Evolutionary conservation across 2,329 filamentous ascomycete genomes (phyloP).

Genomic region (Aureobasidium leucospermi): DNA sequence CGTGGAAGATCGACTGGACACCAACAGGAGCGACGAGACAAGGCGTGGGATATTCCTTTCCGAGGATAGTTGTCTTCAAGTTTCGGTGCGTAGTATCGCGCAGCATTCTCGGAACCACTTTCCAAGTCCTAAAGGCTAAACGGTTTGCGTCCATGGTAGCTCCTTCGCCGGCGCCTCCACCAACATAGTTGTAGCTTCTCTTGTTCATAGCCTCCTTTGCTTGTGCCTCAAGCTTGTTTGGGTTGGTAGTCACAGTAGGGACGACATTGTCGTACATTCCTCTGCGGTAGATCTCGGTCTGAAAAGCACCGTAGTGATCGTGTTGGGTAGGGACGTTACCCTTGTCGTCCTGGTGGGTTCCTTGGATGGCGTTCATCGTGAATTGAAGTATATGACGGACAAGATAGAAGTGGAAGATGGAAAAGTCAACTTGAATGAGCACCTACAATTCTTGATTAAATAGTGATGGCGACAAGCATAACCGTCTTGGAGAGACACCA

Average conservation of each 20-base stretch:
- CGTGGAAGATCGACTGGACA: slow-evolving; percentile 60
- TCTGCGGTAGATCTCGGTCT: slow-evolving; percentile 44
- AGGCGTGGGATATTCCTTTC: slow-evolving; percentile 30
- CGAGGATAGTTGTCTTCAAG: slow-evolving; percentile 18
- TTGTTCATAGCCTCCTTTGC: slow-evolving; percentile 43
- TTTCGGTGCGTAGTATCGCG: slow-evolving; percentile 9
- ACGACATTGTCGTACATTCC: slow-evolving; percentile 43
- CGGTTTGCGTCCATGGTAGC: slow-evolving; percentile 28
- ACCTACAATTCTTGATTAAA: not conserved
- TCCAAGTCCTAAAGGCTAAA: slow-evolving; percentile 16
- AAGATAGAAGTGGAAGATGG: not conserved
- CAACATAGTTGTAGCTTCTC: slow-evolving; percentile 38
- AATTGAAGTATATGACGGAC: not conserved
- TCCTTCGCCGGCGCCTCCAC: slow-evolving; percentile 27
- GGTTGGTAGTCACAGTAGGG: slow-evolving; percentile 52
- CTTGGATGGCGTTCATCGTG: slow-evolving; percentile 14
- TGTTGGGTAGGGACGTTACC: not conserved
- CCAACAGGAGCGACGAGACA: slow-evolving; percentile 62
- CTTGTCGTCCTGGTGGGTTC: not conserved
- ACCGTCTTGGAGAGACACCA: not conserved
- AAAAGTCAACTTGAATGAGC: not conserved
- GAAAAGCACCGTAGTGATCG: slow-evolving; percentile 36
- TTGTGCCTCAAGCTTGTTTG: slow-evolving; percentile 49
- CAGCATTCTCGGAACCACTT: slow-evolving; percentile 17
- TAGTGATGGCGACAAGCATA: not conserved